A percentile compares a stretch with the other conserved stretches of the same genome.
Evolutionary conservation across 768 basidiomycete species (phyloP).

Genomic region (Suillus sp.): DNA sequence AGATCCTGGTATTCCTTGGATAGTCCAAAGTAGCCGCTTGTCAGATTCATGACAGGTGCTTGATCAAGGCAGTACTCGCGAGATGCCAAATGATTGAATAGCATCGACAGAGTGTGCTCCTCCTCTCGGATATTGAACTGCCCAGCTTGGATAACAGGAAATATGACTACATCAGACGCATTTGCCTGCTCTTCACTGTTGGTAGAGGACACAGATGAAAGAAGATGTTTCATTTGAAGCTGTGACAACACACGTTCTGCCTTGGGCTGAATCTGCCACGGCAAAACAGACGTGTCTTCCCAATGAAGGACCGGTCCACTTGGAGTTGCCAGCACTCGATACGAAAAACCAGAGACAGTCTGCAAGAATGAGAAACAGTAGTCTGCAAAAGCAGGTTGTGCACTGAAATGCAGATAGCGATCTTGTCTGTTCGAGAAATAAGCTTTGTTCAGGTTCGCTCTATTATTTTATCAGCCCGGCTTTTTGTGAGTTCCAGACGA

Average conservation of each 20-base stretch:
- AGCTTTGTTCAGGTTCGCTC: slow-evolving; percentile 89
- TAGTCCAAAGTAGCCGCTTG: slow-evolving; percentile 94
- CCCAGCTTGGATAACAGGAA: slow-evolving; percentile 88
- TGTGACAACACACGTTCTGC: slow-evolving; percentile 55
- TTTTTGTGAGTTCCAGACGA: slow-evolving; percentile 26
- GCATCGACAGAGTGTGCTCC: slow-evolving; percentile 57
- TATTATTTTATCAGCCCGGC: slow-evolving; percentile 32
- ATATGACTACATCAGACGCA: slow-evolving; percentile 51
- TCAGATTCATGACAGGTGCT: slow-evolving; percentile 71
- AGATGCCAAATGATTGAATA: slow-evolving; percentile 55
- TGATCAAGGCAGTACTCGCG: slow-evolving; percentile 14
- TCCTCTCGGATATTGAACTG: slow-evolving; percentile 88
- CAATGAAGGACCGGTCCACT: slow-evolving; percentile 62
- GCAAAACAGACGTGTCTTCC: slow-evolving; percentile 65
- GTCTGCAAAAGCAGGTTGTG: slow-evolving; percentile 64
- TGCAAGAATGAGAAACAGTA: slow-evolving; percentile 84
- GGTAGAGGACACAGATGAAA: slow-evolving; percentile 19
- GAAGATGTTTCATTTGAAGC: slow-evolving; percentile 56
- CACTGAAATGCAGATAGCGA: slow-evolving; percentile 79
- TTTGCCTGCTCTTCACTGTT: slow-evolving; percentile 23
- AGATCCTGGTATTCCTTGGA: slow-evolving; percentile 77
- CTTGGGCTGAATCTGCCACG: slow-evolving; percentile 66
- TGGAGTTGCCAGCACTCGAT: slow-evolving; percentile 42
- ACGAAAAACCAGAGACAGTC: slow-evolving; percentile 73
- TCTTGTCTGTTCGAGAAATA: slow-evolving; percentile 97